Base-by-base conservation (phyloP, 208 protist species). In the Leishmania aethiopica region DNA sequence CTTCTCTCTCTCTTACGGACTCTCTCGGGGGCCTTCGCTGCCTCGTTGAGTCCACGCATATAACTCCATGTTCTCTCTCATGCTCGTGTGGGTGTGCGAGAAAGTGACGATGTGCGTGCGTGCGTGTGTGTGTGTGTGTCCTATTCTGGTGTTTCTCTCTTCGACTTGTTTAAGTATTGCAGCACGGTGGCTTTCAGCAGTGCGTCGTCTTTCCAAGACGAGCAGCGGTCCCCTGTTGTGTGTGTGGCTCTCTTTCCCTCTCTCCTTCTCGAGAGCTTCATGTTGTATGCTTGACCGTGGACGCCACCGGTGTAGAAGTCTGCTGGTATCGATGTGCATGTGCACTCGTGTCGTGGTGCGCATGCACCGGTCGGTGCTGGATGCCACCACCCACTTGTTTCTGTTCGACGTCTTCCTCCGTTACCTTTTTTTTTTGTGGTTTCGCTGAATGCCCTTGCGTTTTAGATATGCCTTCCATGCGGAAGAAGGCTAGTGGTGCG, bases 31-130 rank as follows among this genome's bases (percentile, higher is more conserved):
- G 22, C 59, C 28, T 2, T 64, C 59, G 25, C 57, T 62, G 57
- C 7, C 25, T 62, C 25, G 57, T 7, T 32, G 59, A 32, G 28
- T 6, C 8, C 59, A 28, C 35, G 8, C 59, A 0, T 6, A 15
- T 64, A 13, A 15, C 62, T 80, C 40, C 77, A 84, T 83, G 81
- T 76, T 79, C 53, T 83, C 78, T 25, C n/a, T 78, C 51, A n/a
- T 75, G 79, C 35, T 32, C n/a, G 32, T 83, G 37, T 19, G 37
- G 42, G n/a, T 51, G 47, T 64, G n/a, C 28, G 59, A 28, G 19
- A 64, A 6, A 32, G 59, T 32, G 59, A 64, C 8, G n/a, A 42
- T 2, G 37, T 11, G 69, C 19, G 28, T 10, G 60, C 80, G 42
- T 32, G 28, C 53, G 32, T 80, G 72, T 32, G 28, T 62, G 32